These are phyloP conservation scores for Diaporthe sp. DNA, from an alignment of 2,329 filamentous ascomycete genomes.

Conservation along the genomic window DNA sequence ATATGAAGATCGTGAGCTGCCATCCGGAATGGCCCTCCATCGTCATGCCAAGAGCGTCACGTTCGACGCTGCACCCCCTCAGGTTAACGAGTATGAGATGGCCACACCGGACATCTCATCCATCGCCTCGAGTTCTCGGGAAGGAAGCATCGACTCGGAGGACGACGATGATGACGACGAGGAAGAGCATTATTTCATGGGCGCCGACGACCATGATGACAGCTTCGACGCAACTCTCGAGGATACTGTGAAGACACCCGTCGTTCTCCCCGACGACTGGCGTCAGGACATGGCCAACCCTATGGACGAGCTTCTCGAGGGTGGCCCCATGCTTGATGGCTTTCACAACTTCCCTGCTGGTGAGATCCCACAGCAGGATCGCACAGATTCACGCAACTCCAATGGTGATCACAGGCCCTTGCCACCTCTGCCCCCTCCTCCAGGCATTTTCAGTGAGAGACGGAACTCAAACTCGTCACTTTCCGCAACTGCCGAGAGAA, in stretches of 20 bases:
- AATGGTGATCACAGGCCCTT: slow-evolving; percentile 87
- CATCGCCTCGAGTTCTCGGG: slow-evolving; percentile 87
- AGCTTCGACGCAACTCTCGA: slow-evolving; percentile 97
- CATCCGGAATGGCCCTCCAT: slow-evolving; percentile 77
- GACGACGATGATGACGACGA: slow-evolving; percentile 81
- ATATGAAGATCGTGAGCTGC: slow-evolving; percentile 70
- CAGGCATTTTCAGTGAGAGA: slow-evolving; percentile 63
- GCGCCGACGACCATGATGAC: slow-evolving; percentile 78
- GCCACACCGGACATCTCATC: slow-evolving; percentile 97
- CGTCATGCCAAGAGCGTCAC: slow-evolving; percentile 97
- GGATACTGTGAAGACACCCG: slow-evolving; percentile 96
- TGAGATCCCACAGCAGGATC: slow-evolving; percentile 69
- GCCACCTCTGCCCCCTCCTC: slow-evolving; percentile 78
- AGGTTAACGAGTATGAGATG: slow-evolving; percentile 98
- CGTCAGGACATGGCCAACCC: slow-evolving; percentile 70
- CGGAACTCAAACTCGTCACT: slow-evolving; percentile 71
- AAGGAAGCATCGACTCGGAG: slow-evolving; percentile 92
- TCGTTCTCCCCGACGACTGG: slow-evolving; percentile 98
- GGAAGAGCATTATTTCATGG: slow-evolving; percentile 66
- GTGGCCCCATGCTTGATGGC: slow-evolving; percentile 75
- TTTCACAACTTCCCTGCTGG: slow-evolving; percentile 59
- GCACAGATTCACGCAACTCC: slow-evolving; percentile 81
- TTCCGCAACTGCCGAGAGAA: slow-evolving; percentile 79
- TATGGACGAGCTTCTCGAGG: slow-evolving; percentile 78
- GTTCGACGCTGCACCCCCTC: slow-evolving; percentile 92